A percentile compares a stretch with the other conserved stretches of the same genome.
Conservation (phyloP, 352 stramenopile genomes). For the Phytopythium aichiense region DNA sequence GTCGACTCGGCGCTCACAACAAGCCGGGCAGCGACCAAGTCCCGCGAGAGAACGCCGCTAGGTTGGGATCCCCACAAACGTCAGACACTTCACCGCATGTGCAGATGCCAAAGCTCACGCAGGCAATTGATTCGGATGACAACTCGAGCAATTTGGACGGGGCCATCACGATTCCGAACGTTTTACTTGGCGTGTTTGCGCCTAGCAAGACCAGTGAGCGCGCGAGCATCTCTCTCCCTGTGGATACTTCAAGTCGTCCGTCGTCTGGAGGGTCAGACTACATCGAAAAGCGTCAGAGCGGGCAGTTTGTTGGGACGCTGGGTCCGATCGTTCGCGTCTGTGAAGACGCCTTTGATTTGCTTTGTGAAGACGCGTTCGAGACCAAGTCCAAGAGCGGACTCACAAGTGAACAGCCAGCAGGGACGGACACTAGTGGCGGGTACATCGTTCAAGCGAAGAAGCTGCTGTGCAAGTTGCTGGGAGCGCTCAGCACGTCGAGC, state of each 20-base stretch:
- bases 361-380: conserved; percentile 29
- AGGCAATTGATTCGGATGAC: not conserved
- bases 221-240: not conserved
- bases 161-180: conserved; percentile 37
- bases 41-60: not conserved
- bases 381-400: not conserved
- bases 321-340: conserved; percentile 37
- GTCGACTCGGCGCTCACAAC: not conserved
- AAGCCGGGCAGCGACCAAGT: not conserved
- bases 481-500: conserved; percentile 32
- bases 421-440: not conserved
- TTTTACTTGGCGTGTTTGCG: conserved; percentile 32
- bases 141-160: not conserved
- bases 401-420: not conserved
- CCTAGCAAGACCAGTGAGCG: not conserved
- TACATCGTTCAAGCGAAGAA: conserved; percentile 20
- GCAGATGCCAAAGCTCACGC: not conserved
- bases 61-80: not conserved
- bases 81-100: conserved; percentile 4
- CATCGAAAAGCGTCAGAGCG: not conserved
- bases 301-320: conserved; percentile 15
- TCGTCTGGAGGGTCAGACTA: not conserved
- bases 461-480: conserved; percentile 37
- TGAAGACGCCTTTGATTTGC: conserved; percentile 55
- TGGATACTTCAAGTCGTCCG: not conserved